Evolutionary conservation across 257 asterid species (phyloP).

Genomic region (Hygrophila difformis): DNA sequence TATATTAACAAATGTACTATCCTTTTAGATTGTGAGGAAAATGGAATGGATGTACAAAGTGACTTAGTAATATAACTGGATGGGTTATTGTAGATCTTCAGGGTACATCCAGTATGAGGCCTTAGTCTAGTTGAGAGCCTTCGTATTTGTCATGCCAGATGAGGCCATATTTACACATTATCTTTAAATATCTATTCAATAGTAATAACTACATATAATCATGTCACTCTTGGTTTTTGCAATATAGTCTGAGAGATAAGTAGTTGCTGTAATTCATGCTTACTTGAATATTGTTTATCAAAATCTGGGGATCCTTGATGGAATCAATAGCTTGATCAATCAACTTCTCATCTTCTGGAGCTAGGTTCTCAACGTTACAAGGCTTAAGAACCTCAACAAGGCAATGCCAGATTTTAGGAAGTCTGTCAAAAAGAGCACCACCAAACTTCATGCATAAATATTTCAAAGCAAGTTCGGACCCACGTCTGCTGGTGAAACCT

Average conservation of each 20-base stretch:
- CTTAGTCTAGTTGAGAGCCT: no score
- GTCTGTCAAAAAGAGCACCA: conserved; percentile 69
- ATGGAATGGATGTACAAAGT: conserved; percentile 4
- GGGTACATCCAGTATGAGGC: no score
- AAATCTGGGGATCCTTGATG: conserved; percentile 66
- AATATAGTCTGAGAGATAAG: conserved; percentile 1
- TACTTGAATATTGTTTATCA: conserved; percentile 95
- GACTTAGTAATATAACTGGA: no score
- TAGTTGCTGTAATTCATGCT: conserved; percentile 10
- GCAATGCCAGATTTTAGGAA: conserved; percentile 95
- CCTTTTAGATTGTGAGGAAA: not conserved
- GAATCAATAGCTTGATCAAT: conserved; percentile 53
- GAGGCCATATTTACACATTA: no score
- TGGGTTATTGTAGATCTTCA: no score
- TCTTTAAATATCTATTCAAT: no score
- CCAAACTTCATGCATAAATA: conserved; percentile 82
- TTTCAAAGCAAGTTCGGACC: conserved; percentile 88
- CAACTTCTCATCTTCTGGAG: conserved; percentile 58
- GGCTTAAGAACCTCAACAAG: conserved; percentile 92
- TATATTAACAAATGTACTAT: not conserved
- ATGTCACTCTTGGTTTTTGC: not conserved
- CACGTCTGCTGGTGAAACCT: conserved; percentile 90
- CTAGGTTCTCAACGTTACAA: conserved; percentile 46
- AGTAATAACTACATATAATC: no score
- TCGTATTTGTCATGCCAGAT: no score